Conservation (phyloP, 176 grass and related monocot genomes). For the Rhynchospora breviuscula region DNA sequence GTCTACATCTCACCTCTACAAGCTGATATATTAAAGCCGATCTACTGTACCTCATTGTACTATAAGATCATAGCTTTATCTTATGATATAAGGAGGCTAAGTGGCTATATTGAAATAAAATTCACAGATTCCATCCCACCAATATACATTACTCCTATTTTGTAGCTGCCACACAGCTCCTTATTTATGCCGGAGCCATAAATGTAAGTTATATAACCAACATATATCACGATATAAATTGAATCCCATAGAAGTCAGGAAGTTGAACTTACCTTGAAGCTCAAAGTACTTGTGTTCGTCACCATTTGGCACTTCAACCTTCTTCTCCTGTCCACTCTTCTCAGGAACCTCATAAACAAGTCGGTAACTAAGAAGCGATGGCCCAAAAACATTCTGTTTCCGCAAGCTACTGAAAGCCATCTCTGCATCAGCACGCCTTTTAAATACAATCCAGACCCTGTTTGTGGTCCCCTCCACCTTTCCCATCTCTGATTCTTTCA, state of each 20-base stretch:
- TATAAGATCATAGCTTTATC: not conserved
- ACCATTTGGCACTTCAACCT: slow-evolving; percentile 19
- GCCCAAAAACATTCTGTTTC: slow-evolving; percentile 74
- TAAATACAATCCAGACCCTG: slow-evolving; percentile 73
- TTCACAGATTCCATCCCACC: not conserved
- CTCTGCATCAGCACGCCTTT: slow-evolving; percentile 83
- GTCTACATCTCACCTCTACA: not conserved
- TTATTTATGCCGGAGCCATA: too few species aligned
- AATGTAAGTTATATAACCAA: not conserved
- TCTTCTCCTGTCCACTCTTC: slow-evolving; percentile 31
- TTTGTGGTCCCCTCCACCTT: slow-evolving; percentile 47
- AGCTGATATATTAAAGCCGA: not conserved
- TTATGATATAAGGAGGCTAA: not conserved
- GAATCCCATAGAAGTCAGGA: not conserved
- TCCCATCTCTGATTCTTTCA: slow-evolving; percentile 54
- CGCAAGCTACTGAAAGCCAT: slow-evolving; percentile 72
- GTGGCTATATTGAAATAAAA: not conserved
- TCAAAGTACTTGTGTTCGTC: slow-evolving; percentile 33
- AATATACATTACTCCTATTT: not conserved
- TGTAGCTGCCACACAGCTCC: too few species aligned
- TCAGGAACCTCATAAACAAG: slow-evolving; percentile 51
- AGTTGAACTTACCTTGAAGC: slow-evolving; percentile 17
- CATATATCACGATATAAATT: not conserved
- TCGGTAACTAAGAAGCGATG: slow-evolving; percentile 73
- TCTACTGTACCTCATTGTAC: not conserved